Evolutionary conservation across 2,329 filamentous ascomycete genomes (phyloP).

Genomic region (Penicillium sp.): DNA sequence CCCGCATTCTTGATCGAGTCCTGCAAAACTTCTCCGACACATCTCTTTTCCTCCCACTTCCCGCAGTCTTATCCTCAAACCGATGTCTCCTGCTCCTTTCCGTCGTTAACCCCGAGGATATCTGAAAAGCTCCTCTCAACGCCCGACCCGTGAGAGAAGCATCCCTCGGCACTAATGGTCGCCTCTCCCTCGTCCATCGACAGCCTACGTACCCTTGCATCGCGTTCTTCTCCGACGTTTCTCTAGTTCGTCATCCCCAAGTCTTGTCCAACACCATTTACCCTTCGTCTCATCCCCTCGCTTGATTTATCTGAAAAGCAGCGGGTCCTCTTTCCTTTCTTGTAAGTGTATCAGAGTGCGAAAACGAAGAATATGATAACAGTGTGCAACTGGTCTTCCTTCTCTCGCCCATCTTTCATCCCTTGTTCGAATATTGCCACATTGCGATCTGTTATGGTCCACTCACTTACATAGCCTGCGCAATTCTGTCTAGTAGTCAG

Average conservation of each 20-base stretch:
- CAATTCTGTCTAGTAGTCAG: conserved; percentile 25
- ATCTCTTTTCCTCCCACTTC: conserved; percentile 14
- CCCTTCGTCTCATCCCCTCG: conserved; percentile 18
- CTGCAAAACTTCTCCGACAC: conserved; percentile 17
- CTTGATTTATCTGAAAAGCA: conserved; percentile 3
- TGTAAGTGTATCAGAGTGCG: conserved; percentile 15
- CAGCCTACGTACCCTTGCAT: conserved; percentile 31
- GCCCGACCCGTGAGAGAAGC: conserved; percentile 25
- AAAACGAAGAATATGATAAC: neutral
- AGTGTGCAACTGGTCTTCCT: conserved; percentile 2
- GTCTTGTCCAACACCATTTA: conserved; percentile 23
- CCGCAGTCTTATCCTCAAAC: conserved; percentile 23
- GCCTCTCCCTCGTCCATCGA: conserved; percentile 23
- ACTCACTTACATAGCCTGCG: conserved; percentile 29
- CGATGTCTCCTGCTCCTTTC: conserved; percentile 14
- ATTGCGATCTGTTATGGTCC: conserved; percentile 18
- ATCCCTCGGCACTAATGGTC: conserved; percentile 27
- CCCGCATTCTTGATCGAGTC: conserved; percentile 24
- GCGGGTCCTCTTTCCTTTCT: conserved; percentile 1
- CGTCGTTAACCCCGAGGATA: neutral
- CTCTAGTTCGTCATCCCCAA: conserved; percentile 26
- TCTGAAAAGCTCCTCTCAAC: conserved; percentile 13
- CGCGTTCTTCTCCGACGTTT: conserved; percentile 27
- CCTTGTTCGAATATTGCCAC: conserved; percentile 15
- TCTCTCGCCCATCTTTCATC: conserved; percentile 13